Percentiles rank a stretch among this genome's conserved stretches.
These are phyloP conservation scores for Mycena filopes DNA, from an alignment of 768 basidiomycete genomes.

Conservation along the genomic window DNA sequence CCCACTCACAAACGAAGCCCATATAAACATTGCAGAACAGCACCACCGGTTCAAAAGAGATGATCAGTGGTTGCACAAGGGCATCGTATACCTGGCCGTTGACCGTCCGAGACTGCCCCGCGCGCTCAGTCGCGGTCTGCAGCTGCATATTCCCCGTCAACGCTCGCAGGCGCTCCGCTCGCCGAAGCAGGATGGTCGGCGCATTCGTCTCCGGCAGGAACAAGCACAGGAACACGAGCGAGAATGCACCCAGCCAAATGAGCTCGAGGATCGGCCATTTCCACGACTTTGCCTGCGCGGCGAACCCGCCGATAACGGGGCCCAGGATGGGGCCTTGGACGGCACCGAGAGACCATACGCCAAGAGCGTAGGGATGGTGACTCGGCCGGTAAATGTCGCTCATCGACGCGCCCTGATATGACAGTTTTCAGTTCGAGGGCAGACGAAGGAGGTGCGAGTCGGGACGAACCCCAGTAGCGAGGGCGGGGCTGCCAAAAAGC, in stretches of 20 bases:
- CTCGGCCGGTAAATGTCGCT: constrained; percentile 15
- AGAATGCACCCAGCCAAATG: constrained; percentile 41
- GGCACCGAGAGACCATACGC: neutral
- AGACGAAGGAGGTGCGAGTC: too few relatives aligned
- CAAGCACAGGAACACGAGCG: constrained; percentile 40
- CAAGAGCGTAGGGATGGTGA: constrained; percentile 16
- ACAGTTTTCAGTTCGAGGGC: too few relatives aligned
- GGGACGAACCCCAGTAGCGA: constrained; percentile 40
- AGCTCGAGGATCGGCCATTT: constrained; percentile 22
- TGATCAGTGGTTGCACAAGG: constrained; percentile 39
- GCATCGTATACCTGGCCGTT: constrained; percentile 18
- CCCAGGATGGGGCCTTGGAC: constrained; percentile 42
- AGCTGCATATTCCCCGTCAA: constrained; percentile 18
- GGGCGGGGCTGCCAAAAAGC: constrained; percentile 44
- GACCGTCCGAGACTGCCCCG: constrained; percentile 26
- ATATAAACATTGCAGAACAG: constrained; percentile 42
- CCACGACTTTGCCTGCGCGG: constrained; percentile 43
- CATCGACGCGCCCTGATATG: too few relatives aligned
- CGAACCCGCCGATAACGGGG: constrained; percentile 45
- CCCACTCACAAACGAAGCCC: constrained; percentile 35
- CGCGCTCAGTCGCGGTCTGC: constrained; percentile 39
- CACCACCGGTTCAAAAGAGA: constrained; percentile 44
- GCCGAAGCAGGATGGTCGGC: constrained; percentile 40
- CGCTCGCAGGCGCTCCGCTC: constrained; percentile 42
- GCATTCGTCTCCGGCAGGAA: constrained; percentile 43